Evolutionary conservation across 2,329 filamentous ascomycete species (phyloP).

Genomic region (Akanthomyces uredinophilus): DNA sequence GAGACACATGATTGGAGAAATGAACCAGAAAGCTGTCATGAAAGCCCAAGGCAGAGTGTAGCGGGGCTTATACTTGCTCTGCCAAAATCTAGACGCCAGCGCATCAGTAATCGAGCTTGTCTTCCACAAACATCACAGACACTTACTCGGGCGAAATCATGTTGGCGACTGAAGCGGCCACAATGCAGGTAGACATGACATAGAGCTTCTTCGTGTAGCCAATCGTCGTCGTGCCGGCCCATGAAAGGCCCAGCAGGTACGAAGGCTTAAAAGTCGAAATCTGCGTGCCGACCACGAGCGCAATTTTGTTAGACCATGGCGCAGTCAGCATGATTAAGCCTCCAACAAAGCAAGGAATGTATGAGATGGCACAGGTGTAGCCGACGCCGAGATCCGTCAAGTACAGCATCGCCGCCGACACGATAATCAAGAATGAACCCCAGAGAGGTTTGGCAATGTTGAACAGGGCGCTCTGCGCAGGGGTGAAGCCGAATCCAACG

Average conservation of each 20-base stretch:
- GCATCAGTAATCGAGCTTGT: background rate
- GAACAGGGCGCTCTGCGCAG: constrained; percentile 22
- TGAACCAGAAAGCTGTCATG: constrained; percentile 24
- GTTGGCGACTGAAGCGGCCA: constrained; percentile 22
- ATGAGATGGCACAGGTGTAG: constrained; percentile 24
- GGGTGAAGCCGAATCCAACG: constrained; percentile 22
- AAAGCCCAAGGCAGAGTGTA: constrained; percentile 21
- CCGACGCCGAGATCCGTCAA: constrained; percentile 20
- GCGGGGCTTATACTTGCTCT: constrained; percentile 20
- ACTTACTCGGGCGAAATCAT: constrained; percentile 27
- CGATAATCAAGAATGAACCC: constrained; percentile 19
- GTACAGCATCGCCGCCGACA: constrained; percentile 21
- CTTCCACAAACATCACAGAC: background rate
- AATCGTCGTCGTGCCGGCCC: constrained; percentile 22
- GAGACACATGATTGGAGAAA: constrained; percentile 22
- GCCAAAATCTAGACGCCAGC: constrained; percentile 19
- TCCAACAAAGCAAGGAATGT: constrained; percentile 22
- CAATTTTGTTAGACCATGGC: constrained; percentile 25
- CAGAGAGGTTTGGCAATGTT: constrained; percentile 23
- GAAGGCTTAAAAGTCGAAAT: constrained; percentile 27
- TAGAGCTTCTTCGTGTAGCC: constrained; percentile 23
- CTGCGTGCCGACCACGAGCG: constrained; percentile 25
- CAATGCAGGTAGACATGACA: constrained; percentile 22
- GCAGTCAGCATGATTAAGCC: constrained; percentile 21
- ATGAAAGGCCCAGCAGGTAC: constrained; percentile 24